Percentiles rank a stretch among this genome's conserved stretches.
phyloP scores from a whole-genome alignment of 805 yeast genomes.

The Spathaspora hagerdaliae region DNA sequence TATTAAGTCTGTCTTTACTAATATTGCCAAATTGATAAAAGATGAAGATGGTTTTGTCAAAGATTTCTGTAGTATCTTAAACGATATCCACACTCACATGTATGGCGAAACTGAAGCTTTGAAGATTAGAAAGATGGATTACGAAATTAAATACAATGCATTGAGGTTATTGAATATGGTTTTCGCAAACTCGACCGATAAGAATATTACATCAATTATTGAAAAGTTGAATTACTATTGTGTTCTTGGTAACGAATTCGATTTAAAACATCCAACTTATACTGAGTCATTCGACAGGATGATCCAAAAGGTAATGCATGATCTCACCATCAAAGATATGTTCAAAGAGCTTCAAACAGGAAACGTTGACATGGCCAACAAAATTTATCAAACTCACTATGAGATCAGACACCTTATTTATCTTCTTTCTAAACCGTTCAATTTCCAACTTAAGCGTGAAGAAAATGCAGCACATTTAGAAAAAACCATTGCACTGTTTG shows the following conservation, averaged over 20 bases:
- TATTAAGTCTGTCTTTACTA: constrained; percentile 13
- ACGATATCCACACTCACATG: neutral
- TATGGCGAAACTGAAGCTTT: neutral
- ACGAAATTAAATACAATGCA: constrained; percentile 20
- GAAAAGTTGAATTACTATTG: neutral
- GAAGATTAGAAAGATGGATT: constrained; percentile 3
- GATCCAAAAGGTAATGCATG: neutral
- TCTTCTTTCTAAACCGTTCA: neutral
- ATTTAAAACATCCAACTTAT: neutral
- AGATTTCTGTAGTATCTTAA: neutral
- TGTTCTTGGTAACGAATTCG: neutral
- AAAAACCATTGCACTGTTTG: neutral
- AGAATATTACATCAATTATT: neutral
- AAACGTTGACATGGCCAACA: neutral
- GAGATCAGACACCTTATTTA: constrained; percentile 1
- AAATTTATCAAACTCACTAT: constrained; percentile 2
- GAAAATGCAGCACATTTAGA: neutral
- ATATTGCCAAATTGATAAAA: neutral
- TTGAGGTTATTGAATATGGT: constrained; percentile 10
- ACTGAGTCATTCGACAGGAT: neutral
- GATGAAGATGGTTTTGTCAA: neutral
- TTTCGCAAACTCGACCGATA: constrained; percentile 1
- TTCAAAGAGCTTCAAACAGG: neutral
- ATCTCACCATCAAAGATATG: neutral
- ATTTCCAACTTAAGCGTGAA: neutral